A percentile compares a stretch with the other conserved stretches of the same genome.
These are phyloP conservation scores for Nymphaea colorata DNA, from an alignment of 164 flowering plant genomes.

Conservation along the genomic window DNA sequence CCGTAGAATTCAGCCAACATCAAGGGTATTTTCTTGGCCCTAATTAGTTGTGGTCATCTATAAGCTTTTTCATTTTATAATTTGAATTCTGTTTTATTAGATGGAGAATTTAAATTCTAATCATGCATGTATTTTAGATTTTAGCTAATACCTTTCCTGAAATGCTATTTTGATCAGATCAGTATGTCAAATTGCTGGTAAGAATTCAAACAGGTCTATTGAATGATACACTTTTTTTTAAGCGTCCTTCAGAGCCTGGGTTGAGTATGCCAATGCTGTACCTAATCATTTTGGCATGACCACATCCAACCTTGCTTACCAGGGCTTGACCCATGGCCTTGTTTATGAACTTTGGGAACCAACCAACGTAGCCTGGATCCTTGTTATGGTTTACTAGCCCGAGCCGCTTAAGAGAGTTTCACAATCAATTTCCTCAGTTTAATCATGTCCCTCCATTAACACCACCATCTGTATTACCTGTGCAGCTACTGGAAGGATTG, in stretches of 20 bases:
- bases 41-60: neutral
- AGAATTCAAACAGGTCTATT: neutral
- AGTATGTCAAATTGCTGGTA: neutral
- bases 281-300: too few relatives aligned
- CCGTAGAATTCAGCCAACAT: conserved; percentile 95
- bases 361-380: neutral
- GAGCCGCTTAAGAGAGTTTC: neutral
- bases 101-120: neutral
- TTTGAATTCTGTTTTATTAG: too few relatives aligned
- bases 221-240: too few relatives aligned
- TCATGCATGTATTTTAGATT: neutral
- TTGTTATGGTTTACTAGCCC: neutral
- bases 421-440: neutral
- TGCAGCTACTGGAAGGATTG: conserved; percentile 28
- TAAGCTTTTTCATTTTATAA: neutral
- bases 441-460: too few relatives aligned
- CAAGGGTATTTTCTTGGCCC: conserved; percentile 43
- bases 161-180: neutral
- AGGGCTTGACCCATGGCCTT: neutral
- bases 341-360: neutral
- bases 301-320: neutral
- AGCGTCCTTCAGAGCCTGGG: too few relatives aligned
- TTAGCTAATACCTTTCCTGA: neutral
- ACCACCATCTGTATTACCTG: neutral
- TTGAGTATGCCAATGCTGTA: too few relatives aligned